Conservation (phyloP, 257 asterid genomes). For the Striga asiatica region DNA sequence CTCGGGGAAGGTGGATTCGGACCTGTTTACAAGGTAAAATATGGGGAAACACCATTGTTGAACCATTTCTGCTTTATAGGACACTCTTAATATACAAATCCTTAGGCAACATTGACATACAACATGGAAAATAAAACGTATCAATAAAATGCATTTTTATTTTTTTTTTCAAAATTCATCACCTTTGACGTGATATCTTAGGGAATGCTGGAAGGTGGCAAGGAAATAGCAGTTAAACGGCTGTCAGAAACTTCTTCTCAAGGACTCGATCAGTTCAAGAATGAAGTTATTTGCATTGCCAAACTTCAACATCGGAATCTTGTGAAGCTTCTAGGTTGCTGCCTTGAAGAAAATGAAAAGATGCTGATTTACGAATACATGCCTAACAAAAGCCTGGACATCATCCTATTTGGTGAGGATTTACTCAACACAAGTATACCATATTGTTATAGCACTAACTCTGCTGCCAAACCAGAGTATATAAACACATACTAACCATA, state of each 20-base stretch:
- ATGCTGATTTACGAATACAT: neutral
- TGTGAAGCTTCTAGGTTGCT: neutral
- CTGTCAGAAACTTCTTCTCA: conserved; percentile 25
- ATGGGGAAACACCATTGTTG: neutral
- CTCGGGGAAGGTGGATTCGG: conserved; percentile 17
- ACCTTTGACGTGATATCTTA: neutral
- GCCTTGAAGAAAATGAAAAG: neutral
- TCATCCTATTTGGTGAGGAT: neutral
- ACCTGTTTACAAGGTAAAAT: conserved; percentile 7
- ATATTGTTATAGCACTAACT: neutral
- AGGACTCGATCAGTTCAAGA: conserved; percentile 30
- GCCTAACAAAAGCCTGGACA: neutral
- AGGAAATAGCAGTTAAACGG: conserved; percentile 29
- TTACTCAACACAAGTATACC: neutral
- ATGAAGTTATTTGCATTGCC: conserved; percentile 26
- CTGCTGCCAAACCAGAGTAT: neutral
- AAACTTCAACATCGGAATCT: conserved; percentile 19
- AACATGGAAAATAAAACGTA: neutral
- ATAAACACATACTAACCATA: neutral
- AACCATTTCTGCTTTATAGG: neutral
- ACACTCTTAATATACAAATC: neutral
- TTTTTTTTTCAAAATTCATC: no score
- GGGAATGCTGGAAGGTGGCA: conserved; percentile 14
- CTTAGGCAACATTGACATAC: neutral
- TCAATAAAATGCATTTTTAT: neutral